Evolutionary conservation across 345 rosid genomes (phyloP), one percentile per base, ranked within the genome.

Genomic region (Gossypium longicalyx): DNA sequence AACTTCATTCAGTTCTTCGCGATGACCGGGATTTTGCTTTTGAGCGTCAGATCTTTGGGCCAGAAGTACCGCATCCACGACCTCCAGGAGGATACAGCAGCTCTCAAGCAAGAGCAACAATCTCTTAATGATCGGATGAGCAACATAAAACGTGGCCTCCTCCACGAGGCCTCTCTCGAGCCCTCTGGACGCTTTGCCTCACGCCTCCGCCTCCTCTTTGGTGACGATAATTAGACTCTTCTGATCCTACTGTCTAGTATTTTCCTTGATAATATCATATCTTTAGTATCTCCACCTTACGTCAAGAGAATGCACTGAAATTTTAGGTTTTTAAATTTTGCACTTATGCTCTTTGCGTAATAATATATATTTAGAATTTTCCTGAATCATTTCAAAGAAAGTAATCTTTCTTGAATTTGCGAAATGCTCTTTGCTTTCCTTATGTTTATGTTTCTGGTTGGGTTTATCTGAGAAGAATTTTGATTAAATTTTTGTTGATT

Each of bases 61-160:
- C 99, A 93, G 67, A 95, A 95, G 84, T 90, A 95, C 82, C 87
- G 88, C 20, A 78, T 91, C 73, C 86, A 87, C 80, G 89, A 87
- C 72, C 97, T 95, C 45, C 73, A 82, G 25, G 97, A 90, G 74
- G 98, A 93, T 74, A 91, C 86, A 1, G 51, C 74, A 8, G 86
- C 78, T 74, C 97, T 93, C 57, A 85, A 78, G 78, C 75, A 90
- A 77, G 98, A 95, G 82, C 80, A 79, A 7, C 85, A 87, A 43
- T 77, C 77, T 34, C 84, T 91, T 45, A 68, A 79, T 4, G 80
- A 84, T 13, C 93, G 98, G 67, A 80, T 89, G 92, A 76, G 78
- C 60, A 73, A 41, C 81, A 85, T 93, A 81, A 88, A 88, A 87
- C 74, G 64, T 38, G 84, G 76, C 45, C 94, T 94, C 54, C 83